Percentiles rank a stretch among this genome's conserved stretches.
Evolutionary conservation across 306 rosid species (phyloP).

Genomic region (Trifolium subterraneum): DNA sequence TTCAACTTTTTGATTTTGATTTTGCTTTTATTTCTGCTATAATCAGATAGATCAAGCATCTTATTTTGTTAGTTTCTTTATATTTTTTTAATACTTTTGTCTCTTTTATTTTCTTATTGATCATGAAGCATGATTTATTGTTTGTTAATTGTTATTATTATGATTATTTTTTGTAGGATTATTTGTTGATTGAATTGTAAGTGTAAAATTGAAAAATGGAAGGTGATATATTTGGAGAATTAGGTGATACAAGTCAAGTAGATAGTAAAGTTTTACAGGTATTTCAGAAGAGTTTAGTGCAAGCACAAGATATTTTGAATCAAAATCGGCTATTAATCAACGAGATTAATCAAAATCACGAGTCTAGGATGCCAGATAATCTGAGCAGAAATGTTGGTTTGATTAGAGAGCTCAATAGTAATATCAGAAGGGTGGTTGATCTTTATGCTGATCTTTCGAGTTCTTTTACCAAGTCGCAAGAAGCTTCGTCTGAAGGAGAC

Average conservation of each 20-base stretch:
- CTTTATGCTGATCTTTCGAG: constrained; percentile 85
- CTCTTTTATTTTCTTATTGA: constrained; percentile 30
- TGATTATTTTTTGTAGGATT: constrained; percentile 49
- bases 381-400: constrained; percentile 77
- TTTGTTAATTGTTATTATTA: background rate
- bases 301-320: constrained; percentile 90
- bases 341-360: constrained; percentile 91
- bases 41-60: constrained; percentile 43
- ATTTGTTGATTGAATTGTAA: constrained; percentile 43
- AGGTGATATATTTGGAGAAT: constrained; percentile 68
- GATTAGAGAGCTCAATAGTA: constrained; percentile 88
- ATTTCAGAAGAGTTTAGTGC: constrained; percentile 84
- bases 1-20: constrained; percentile 26
- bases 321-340: constrained; percentile 85
- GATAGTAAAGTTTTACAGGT: constrained; percentile 71
- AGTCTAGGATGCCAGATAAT: constrained; percentile 77
- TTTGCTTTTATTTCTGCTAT: constrained; percentile 42
- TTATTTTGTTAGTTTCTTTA: constrained; percentile 12
- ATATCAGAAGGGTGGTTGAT: constrained; percentile 92
- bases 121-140: background rate
- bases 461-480: constrained; percentile 69
- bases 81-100: constrained; percentile 2
- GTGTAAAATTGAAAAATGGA: constrained; percentile 64
- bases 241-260: constrained; percentile 64
- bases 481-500: constrained; percentile 84